Conservation (phyloP, 148 eudicot species). For the Vaccinium corymbosum region DNA sequence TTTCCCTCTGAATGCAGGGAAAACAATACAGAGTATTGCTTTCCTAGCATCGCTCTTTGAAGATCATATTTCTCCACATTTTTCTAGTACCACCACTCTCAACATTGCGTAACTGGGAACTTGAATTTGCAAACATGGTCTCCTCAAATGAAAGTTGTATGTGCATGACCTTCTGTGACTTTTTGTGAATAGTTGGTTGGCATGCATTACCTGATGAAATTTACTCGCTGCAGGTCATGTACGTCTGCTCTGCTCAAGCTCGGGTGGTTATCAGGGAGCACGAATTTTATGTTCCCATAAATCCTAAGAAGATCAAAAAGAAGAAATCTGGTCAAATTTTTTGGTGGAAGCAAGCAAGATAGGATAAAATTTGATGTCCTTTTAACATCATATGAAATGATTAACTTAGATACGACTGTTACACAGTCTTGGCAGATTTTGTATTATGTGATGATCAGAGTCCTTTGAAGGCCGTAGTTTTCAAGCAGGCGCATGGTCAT, state of each 20-base stretch:
- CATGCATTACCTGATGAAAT: constrained; percentile 16
- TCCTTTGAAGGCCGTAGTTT: too few species aligned
- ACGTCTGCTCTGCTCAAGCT: constrained; percentile 84
- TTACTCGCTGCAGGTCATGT: constrained; percentile 71
- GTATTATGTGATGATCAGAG: too few species aligned
- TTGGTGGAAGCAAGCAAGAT: constrained; percentile 77
- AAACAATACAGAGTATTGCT: constrained; percentile 97
- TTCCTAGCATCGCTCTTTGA: constrained; percentile 77
- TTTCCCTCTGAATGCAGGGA: constrained; percentile 53
- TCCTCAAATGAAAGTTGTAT: constrained; percentile 95
- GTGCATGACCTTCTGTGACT: constrained; percentile 26
- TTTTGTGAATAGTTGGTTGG: constrained; percentile 6
- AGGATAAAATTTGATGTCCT: constrained; percentile 93
- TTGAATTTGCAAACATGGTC: constrained; percentile 96
- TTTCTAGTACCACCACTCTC: constrained; percentile 95
- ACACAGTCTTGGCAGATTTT: too few species aligned
- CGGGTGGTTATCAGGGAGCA: constrained; percentile 69
- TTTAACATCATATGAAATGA: constrained; percentile 94
- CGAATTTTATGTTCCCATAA: constrained; percentile 83
- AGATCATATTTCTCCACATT: constrained; percentile 64
- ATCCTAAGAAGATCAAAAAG: constrained; percentile 56
- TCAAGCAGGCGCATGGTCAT: too few species aligned
- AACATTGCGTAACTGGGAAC: constrained; percentile 96
- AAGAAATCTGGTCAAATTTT: constrained; percentile 55
- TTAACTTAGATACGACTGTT: constrained; percentile 54